Evolutionary conservation across 768 basidiomycete species (phyloP).

Genomic region (Kwoniella sp.): DNA sequence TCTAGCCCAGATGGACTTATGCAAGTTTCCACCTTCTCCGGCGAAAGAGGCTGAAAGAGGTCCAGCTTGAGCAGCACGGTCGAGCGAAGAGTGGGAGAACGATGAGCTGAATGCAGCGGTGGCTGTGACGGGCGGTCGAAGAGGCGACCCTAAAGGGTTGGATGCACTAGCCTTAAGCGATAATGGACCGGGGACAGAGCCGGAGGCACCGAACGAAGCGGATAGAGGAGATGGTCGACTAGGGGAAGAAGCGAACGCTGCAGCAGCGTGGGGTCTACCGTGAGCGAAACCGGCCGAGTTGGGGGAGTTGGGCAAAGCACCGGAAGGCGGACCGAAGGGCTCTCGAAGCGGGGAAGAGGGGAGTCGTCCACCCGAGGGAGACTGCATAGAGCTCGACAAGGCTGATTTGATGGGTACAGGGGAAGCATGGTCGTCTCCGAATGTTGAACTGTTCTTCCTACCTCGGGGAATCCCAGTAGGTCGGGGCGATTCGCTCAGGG

Average conservation of each 20-base stretch:
- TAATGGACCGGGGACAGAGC: conserved; percentile 54
- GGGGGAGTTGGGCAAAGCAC: conserved; percentile 31
- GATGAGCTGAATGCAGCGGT: conserved; percentile 33
- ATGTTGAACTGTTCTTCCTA: conserved; percentile 19
- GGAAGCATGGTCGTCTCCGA: conserved; percentile 31
- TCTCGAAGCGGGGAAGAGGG: conserved; percentile 47
- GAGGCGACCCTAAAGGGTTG: conserved; percentile 27
- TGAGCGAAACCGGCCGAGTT: conserved; percentile 41
- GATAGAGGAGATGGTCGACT: conserved; percentile 52
- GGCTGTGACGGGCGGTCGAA: conserved; percentile 40
- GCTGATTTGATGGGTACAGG: conserved; percentile 48
- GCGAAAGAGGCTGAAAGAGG: conserved; percentile 51
- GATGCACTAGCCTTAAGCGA: conserved; percentile 32
- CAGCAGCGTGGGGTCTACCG: conserved; percentile 18
- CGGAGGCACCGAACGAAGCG: conserved; percentile 56
- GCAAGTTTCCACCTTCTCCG: conserved; percentile 27
- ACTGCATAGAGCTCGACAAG: conserved; percentile 42
- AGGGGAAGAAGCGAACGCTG: conserved; percentile 46
- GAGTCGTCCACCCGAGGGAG: conserved; percentile 28
- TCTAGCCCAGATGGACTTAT: conserved; percentile 42
- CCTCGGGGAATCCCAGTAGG: conserved; percentile 17
- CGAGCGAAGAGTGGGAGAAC: conserved; percentile 39
- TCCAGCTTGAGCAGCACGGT: conserved; percentile 13
- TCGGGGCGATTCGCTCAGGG: conserved; percentile 8
- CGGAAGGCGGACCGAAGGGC: conserved; percentile 49